Evolutionary conservation across 495 filamentous ascomycete species (phyloP), one percentile per base, ranked within the genome.

Genomic region (Lasiosphaeria hispida): DNA sequence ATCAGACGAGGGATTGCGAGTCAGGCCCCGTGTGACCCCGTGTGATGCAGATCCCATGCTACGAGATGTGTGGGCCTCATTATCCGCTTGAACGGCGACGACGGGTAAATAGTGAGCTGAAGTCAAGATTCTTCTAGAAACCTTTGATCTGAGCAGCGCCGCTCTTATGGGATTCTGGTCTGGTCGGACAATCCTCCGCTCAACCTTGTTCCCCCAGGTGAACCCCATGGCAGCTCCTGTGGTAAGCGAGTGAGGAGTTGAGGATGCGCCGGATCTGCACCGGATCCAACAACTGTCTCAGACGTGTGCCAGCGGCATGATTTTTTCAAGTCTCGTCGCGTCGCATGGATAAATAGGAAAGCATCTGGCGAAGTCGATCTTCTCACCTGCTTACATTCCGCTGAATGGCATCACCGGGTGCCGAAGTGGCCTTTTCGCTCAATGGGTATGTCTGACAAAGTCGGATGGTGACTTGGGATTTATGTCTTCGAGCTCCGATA

Each of bases 261-360:
- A 36, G 33, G 60, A 58, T 58, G 49, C 50, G 14, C 55, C 50
- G 34, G 60, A 62, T 59, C 60, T 39, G 3, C 60, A 1, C 35
- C 37, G 23, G 60, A 56, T 62, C 55, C 55, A 37, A 54, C 30
- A 13, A 37, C 42, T 36, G 60, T 62, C 60, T 58, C 60, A 62
- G 51, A 14, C 55, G 49, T 62, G 60, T 58, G 48, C 55, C 49
- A 55, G 55, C 40, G 40, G 52, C 59, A 55, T 55, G 54, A 53
- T 43, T 17, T 49, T 36, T 37, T 39, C 11, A 49, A 15, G n/a
- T 35, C 38, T n/a, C n/a, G 40, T 40, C 50, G 15, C 33, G 37
- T 62, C 55, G 55, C 54, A 37, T 59, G 60, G 60, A 44, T 62
- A 58, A 62, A 62, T 23, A 42, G 33, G 43, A 42, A 54, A 35